Evolutionary conservation across 306 rosid species (phyloP), one percentile per base, ranked within the genome.

Genomic region (Sechiopsis laciniata): DNA sequence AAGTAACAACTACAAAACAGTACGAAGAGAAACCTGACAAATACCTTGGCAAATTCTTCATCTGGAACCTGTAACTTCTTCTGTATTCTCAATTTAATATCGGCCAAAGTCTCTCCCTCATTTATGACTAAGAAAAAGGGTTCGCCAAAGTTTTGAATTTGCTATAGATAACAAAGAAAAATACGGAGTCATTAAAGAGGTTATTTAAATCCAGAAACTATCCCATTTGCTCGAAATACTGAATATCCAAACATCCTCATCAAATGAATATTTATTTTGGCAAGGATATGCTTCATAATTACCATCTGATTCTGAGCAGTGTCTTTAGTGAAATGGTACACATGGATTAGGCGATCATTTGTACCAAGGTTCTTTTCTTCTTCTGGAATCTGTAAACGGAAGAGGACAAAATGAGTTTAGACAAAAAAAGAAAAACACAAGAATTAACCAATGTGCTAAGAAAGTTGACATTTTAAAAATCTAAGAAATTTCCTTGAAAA

Each of bases 111-210:
- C 76, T 91, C 97, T 19, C 89, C 90, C 80, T 91, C 97, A 71
- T 59, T 92, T 76, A 91, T 91, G 74, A 91, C 97, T 88, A 91
- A 77, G 84, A 91, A 89, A 66, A 91, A 91, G 16, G 97, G 97
- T 78, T 91, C 97, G 53, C 97, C 97, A 20, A 91, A 91, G 78
- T 89, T 87, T 76, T 91, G 96, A 82, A 91, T 84, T 87, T 89
- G 96, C 97, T 91, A 82, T 62, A 51, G 64, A 75, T 65, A 72
- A 71, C 75, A 48, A 71, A 79, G 26, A 14, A 42, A 35, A 79
- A 69, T 78, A 24, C 37, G n/a, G 51, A 19, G 35, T 55, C 54
- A 74, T 10, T 46, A 17, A 51, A 46, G 40, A 24, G 12, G 52
- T 35, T 54, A 37, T 55, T 13, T 14, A 73, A 21, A 12, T 22